Percentiles rank a stretch among this genome's conserved stretches.
Evolutionary conservation across 257 asterid genomes (phyloP).

Genomic region (Cinchona pubescens): DNA sequence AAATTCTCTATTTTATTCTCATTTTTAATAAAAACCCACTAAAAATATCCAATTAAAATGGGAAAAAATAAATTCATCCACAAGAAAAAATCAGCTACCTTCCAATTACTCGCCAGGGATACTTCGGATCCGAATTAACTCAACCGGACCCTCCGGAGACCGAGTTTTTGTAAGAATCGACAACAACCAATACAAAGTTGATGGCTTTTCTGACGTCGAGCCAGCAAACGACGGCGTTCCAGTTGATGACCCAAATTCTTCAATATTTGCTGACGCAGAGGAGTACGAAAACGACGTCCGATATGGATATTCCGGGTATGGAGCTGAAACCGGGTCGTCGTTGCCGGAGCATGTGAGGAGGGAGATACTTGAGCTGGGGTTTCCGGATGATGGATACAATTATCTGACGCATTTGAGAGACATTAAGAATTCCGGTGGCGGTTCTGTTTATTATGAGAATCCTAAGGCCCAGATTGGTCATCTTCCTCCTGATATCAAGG

Average conservation of each 20-base stretch:
- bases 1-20: too few species aligned
- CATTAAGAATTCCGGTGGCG: slow-evolving; percentile 81
- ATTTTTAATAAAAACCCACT: neutral
- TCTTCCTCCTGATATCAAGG: slow-evolving; percentile 83
- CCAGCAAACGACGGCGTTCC: slow-evolving; percentile 11
- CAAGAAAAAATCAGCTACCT: slow-evolving; percentile 85
- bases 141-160: slow-evolving; percentile 59
- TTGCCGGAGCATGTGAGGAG: slow-evolving; percentile 66
- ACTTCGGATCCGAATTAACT: slow-evolving; percentile 69
- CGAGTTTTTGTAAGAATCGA: slow-evolving; percentile 78
- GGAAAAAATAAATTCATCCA: slow-evolving; percentile 75
- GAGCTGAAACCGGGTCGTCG: slow-evolving; percentile 9
- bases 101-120: slow-evolving; percentile 83
- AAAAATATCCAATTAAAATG: slow-evolving; percentile 27
- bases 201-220: slow-evolving; percentile 28
- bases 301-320: slow-evolving; percentile 16
- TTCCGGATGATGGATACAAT: slow-evolving; percentile 95
- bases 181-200: slow-evolving; percentile 49
- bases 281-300: slow-evolving; percentile 16
- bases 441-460: slow-evolving; percentile 71
- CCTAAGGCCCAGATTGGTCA: slow-evolving; percentile 57
- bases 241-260: slow-evolving; percentile 35
- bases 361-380: slow-evolving; percentile 90
- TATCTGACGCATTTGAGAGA: slow-evolving; percentile 78
- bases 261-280: slow-evolving; percentile 60